Conservation (phyloP, 768 basidiomycete species). For the Tylopilus cervinicoccineus region DNA sequence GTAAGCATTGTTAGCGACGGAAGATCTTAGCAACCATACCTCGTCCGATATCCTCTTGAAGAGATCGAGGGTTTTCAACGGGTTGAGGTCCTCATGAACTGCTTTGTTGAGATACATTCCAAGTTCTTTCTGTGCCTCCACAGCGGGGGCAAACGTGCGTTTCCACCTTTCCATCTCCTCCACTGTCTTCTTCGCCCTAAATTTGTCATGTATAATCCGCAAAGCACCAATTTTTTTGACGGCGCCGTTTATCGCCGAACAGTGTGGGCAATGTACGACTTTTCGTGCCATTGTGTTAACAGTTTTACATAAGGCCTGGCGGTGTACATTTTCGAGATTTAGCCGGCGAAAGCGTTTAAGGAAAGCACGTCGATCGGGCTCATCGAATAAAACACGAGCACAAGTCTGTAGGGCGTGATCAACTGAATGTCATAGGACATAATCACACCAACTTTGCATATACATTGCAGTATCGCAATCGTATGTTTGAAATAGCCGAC, state of each 20-base stretch:
- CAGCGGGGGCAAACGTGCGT: constrained; percentile 72
- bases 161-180: constrained; percentile 89
- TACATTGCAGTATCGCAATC: constrained; percentile 88
- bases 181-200: constrained; percentile 87
- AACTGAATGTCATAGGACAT: not conserved
- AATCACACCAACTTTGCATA: constrained; percentile 74
- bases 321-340: constrained; percentile 88
- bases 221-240: constrained; percentile 95
- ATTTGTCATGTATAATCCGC: constrained; percentile 98
- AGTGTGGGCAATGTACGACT: constrained; percentile 88
- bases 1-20: not conserved
- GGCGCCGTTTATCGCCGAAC: constrained; percentile 87
- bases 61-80: constrained; percentile 87
- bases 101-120: constrained; percentile 82
- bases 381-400: constrained; percentile 85
- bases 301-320: constrained; percentile 75
- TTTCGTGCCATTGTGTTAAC: constrained; percentile 88
- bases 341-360: constrained; percentile 89
- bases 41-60: constrained; percentile 92
- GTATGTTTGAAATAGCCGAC: constrained; percentile 98
- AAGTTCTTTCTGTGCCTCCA: constrained; percentile 86
- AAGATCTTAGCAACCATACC: constrained; percentile 37
- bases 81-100: constrained; percentile 89
- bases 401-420: constrained; percentile 58
- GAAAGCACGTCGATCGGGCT: constrained; percentile 77